These are phyloP conservation scores for Tulasnella sp. DNA, from an alignment of 768 basidiomycete genomes.

Conservation along the genomic window DNA sequence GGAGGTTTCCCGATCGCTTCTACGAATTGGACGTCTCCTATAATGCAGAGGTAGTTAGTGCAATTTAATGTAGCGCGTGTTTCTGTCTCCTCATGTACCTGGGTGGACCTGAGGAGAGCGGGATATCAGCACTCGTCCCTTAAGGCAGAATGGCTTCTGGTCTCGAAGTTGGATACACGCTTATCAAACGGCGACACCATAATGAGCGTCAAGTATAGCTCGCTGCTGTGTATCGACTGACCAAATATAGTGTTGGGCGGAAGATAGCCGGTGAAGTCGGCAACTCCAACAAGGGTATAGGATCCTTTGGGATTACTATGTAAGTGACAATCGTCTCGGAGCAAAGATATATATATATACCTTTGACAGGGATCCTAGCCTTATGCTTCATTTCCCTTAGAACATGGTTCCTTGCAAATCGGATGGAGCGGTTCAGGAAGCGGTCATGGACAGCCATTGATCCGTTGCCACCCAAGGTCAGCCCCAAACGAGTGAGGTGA, in stretches of 20 bases:
- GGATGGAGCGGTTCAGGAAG: conserved; percentile 53
- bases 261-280: conserved; percentile 57
- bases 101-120: conserved; percentile 68
- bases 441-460: conserved; percentile 39
- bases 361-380: conserved; percentile 63
- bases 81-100: conserved; percentile 42
- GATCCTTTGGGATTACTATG: background rate
- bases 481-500: conserved; percentile 46
- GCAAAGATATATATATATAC: conserved; percentile 34
- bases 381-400: conserved; percentile 60
- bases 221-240: conserved; percentile 36
- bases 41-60: background rate
- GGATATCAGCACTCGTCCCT: conserved; percentile 54
- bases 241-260: conserved; percentile 57
- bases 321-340: background rate
- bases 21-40: conserved; percentile 35
- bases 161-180: conserved; percentile 44
- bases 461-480: conserved; percentile 35
- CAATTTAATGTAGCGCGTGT: background rate
- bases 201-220: background rate
- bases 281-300: conserved; percentile 68
- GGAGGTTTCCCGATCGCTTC: conserved; percentile 59
- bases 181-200: background rate
- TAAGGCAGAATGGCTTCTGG: conserved; percentile 42
- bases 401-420: conserved; percentile 56